Conservation (phyloP, 2,329 filamentous ascomycete genomes). For the Ophiosphaerella narmari region DNA sequence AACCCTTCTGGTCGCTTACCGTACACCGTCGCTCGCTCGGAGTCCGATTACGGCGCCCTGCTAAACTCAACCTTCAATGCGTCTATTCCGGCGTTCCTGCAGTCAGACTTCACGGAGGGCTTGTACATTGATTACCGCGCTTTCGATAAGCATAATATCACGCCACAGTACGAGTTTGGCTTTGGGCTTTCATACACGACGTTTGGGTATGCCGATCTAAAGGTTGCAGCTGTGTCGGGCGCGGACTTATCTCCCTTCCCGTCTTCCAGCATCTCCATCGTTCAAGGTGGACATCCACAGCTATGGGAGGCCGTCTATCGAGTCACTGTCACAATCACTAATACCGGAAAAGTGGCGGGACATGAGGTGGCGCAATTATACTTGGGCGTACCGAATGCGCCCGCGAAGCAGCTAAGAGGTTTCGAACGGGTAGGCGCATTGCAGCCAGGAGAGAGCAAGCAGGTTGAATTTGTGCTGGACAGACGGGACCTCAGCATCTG, state of each 20-base stretch:
- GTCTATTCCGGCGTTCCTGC: constrained; percentile 66
- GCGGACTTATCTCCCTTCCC: constrained; percentile 15
- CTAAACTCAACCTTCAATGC: constrained; percentile 50
- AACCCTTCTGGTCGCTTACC: constrained; percentile 75
- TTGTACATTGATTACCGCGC: constrained; percentile 79
- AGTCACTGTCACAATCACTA: constrained; percentile 68
- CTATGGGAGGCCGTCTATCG: constrained; percentile 72
- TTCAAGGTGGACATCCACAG: constrained; percentile 44
- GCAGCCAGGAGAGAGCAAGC: constrained; percentile 65
- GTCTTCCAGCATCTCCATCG: constrained; percentile 16
- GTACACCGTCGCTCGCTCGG: constrained; percentile 75
- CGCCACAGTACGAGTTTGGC: constrained; percentile 79
- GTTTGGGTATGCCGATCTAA: constrained; percentile 70
- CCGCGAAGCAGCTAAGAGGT: constrained; percentile 67
- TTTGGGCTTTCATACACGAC: constrained; percentile 76
- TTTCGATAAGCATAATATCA: constrained; percentile 67
- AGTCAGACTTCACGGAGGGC: constrained; percentile 75
- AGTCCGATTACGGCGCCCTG: constrained; percentile 69
- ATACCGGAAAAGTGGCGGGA: constrained; percentile 67
- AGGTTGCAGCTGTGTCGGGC: constrained; percentile 58
- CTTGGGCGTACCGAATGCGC: constrained; percentile 66
- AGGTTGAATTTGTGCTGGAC: constrained; percentile 69
- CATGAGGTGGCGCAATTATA: constrained; percentile 77
- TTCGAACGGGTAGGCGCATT: constrained; percentile 75
- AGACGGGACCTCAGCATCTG: constrained; percentile 85